Evolutionary conservation across 352 stramenopile genomes (phyloP), one percentile per base, ranked within the genome.

Genomic region (Elongisporangium undulatum): DNA sequence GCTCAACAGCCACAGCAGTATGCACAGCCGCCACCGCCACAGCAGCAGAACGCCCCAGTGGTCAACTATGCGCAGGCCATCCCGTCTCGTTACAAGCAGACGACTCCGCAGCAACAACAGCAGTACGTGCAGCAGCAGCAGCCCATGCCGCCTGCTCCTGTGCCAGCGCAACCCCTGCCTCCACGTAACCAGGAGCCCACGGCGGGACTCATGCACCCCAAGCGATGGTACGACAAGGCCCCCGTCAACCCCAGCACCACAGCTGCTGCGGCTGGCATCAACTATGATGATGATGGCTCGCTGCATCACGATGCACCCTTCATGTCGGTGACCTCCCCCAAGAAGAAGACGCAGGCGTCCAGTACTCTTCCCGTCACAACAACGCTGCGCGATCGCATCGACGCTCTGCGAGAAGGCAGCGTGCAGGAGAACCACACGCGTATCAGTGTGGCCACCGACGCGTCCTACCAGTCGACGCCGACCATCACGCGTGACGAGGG

Each of bases 371-470:
- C 62, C 26, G 62, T 69, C 55, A 61, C 54, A 17, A 58, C 26
- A 13, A 88, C 81, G 24, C 67, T 90, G 39, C 78, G 81, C 20
- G 71, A 84, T 51, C 75, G 78, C 17, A 90, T 90, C 45, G 75
- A 89, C 34, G 81, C 76, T 10, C 62, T 90, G 24, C 66, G 81
- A 15, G 76, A 85, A 48, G 72, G 76, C 23, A 66, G 60, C 3
- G 67, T 75, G 15, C 67, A 78, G 29, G 82, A 85, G 57, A 69
- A 79, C 39, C 69, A 83, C 63, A 77, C 68, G 4, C 73, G 77
- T n/a, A 76, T 83, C 29, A 87, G 77, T 54, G 53, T 72, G 9
- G 62, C 61, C 23, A 66, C 68, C 8, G 52, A 66, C 38, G 57
- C 20, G 1, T 45, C 59, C 0, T 59, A 74, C 52, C 62, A 74